These are phyloP conservation scores for Aleurites moluccanus DNA, from an alignment of 441 rosid genomes.

Conservation along the genomic window DNA sequence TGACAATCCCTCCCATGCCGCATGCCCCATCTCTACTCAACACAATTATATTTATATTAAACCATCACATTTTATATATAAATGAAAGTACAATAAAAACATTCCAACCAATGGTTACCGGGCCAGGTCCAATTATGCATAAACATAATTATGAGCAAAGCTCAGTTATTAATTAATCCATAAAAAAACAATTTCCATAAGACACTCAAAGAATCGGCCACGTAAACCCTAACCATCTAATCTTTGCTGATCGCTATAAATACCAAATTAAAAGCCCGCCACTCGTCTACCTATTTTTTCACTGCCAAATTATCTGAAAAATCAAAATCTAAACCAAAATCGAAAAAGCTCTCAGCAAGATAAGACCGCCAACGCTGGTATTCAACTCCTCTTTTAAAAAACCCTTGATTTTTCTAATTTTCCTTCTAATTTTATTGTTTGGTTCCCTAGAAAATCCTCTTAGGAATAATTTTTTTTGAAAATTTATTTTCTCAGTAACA, in stretches of 20 bases:
- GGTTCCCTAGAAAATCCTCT: not conserved
- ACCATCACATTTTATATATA: too few species aligned
- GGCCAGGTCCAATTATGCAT: too few species aligned
- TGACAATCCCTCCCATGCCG: too few species aligned
- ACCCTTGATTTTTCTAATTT: not conserved
- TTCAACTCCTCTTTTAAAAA: not conserved
- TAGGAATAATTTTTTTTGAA: not conserved
- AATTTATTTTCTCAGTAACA: not conserved
- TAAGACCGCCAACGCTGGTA: slow-evolving; percentile 11
- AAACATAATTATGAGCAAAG: too few species aligned
- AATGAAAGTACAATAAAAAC: too few species aligned
- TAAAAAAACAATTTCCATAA: not conserved
- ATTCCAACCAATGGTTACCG: too few species aligned
- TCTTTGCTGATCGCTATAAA: not conserved
- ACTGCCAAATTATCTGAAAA: not conserved
- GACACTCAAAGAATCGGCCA: not conserved
- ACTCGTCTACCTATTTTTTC: not conserved
- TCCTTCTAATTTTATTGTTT: not conserved
- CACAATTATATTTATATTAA: too few species aligned
- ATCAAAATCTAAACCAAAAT: not conserved
- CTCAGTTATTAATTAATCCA: too few species aligned
- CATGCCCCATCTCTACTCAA: too few species aligned
- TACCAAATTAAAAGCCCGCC: slow-evolving; percentile 23
- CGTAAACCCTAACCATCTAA: slow-evolving; percentile 22
- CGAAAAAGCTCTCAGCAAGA: not conserved